Conservation (phyloP, 805 yeast species). For the Saccharomycopsis oosterbeekiorum region DNA sequence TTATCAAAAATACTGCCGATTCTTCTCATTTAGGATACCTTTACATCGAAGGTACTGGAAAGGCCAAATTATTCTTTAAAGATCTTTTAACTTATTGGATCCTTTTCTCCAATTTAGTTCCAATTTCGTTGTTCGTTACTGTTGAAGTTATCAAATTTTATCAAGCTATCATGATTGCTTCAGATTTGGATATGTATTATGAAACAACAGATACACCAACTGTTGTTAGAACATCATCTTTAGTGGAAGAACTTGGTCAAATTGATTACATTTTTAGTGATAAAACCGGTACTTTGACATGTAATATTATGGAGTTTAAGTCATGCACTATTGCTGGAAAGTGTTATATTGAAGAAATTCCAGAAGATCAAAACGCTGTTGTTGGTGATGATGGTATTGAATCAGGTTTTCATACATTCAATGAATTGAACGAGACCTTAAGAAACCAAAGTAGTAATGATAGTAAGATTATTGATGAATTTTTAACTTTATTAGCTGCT, state of each 20-base stretch:
- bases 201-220: slow-evolving; percentile 88
- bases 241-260: slow-evolving; percentile 96
- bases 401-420: slow-evolving; percentile 67
- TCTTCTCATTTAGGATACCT: slow-evolving; percentile 51
- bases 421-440: slow-evolving; percentile 43
- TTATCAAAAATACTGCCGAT: slow-evolving; percentile 53
- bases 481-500: slow-evolving; percentile 74
- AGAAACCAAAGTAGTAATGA: slow-evolving; percentile 32
- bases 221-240: slow-evolving; percentile 86
- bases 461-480: slow-evolving; percentile 48
- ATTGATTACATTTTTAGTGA: slow-evolving; percentile 94
- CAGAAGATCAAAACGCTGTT: slow-evolving; percentile 77
- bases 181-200: slow-evolving; percentile 89
- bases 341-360: slow-evolving; percentile 78
- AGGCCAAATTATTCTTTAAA: slow-evolving; percentile 64
- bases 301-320: slow-evolving; percentile 95
- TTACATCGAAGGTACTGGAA: slow-evolving; percentile 56
- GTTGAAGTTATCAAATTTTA: slow-evolving; percentile 92
- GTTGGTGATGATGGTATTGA: slow-evolving; percentile 67
- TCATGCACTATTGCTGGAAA: slow-evolving; percentile 88
- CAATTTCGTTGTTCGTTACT: slow-evolving; percentile 91
- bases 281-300: slow-evolving; percentile 92
- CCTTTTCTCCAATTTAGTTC: slow-evolving; percentile 91
- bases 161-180: slow-evolving; percentile 88
- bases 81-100: slow-evolving; percentile 94